These are phyloP conservation scores for Trichophyton verrucosum DNA, from an alignment of 2,329 filamentous ascomycete species.

Conservation along the genomic window DNA sequence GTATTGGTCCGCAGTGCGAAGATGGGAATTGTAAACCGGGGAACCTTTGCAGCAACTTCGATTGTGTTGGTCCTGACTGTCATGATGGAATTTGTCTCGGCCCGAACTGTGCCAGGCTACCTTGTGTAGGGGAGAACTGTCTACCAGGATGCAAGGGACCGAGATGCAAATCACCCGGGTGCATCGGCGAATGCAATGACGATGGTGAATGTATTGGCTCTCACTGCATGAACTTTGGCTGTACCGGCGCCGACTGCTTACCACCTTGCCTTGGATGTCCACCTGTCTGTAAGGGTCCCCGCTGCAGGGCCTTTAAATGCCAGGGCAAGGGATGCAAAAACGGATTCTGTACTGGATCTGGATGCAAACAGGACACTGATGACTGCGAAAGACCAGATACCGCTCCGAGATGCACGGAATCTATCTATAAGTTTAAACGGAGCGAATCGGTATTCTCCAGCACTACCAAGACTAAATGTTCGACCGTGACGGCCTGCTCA, in stretches of 20 bases:
- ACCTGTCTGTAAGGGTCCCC: neutral
- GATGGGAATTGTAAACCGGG: slow-evolving; percentile 1
- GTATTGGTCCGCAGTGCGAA: neutral
- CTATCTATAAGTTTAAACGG: slow-evolving; percentile 1
- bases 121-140: neutral
- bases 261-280: neutral
- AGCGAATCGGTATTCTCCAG: neutral
- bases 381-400: slow-evolving; percentile 4
- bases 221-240: slow-evolving; percentile 5
- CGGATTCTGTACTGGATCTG: neutral
- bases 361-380: neutral
- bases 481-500: neutral
- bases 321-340: neutral
- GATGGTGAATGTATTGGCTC: neutral
- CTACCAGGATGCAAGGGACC: neutral
- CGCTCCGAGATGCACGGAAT: slow-evolving; percentile 5
- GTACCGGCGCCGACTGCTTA: slow-evolving; percentile 2
- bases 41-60: neutral
- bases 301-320: neutral
- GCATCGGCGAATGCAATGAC: neutral
- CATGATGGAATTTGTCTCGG: slow-evolving; percentile 5
- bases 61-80: slow-evolving; percentile 5
- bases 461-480: neutral
- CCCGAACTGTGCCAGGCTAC: neutral
- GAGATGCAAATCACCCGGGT: neutral